Percentiles rank a stretch among this genome's conserved stretches.
Conservation (phyloP, 2,329 filamentous ascomycete species). For the Blumeria graminis region DNA sequence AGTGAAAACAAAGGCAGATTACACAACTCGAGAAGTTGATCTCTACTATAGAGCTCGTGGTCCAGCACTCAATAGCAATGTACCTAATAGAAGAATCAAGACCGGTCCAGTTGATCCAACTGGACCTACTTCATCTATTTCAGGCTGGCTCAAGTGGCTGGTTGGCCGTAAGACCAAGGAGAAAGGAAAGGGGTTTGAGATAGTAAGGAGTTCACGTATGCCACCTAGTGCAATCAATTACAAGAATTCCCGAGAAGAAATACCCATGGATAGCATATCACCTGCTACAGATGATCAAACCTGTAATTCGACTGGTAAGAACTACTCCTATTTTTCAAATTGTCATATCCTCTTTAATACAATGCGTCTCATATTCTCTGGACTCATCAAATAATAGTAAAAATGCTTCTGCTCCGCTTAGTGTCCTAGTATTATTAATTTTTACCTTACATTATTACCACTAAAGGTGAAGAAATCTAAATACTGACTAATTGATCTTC, state of each 20-base stretch:
- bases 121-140: slow-evolving; percentile 67
- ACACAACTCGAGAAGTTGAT: slow-evolving; percentile 82
- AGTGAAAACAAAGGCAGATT: slow-evolving; percentile 32
- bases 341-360: no score
- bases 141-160: slow-evolving; percentile 64
- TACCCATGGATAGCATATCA: slow-evolving; percentile 40
- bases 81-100: slow-evolving; percentile 60
- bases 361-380: no score
- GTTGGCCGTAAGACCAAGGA: slow-evolving; percentile 76
- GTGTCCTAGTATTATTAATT: no score
- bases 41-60: slow-evolving; percentile 91
- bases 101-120: slow-evolving; percentile 91
- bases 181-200: slow-evolving; percentile 89
- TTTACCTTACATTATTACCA: no score
- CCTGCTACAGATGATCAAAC: slow-evolving; percentile 20
- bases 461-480: no score
- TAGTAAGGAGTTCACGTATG: slow-evolving; percentile 73
- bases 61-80: slow-evolving; percentile 60
- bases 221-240: slow-evolving; percentile 31
- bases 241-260: slow-evolving; percentile 34
- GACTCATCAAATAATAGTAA: no score
- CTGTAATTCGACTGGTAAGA: no score
- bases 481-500: no score
- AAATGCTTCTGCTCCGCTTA: no score
- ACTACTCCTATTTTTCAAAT: no score